Percentiles rank a stretch among this genome's conserved stretches.
phyloP scores from a whole-genome alignment of 306 rosid genomes.

The Castanea crenata region DNA sequence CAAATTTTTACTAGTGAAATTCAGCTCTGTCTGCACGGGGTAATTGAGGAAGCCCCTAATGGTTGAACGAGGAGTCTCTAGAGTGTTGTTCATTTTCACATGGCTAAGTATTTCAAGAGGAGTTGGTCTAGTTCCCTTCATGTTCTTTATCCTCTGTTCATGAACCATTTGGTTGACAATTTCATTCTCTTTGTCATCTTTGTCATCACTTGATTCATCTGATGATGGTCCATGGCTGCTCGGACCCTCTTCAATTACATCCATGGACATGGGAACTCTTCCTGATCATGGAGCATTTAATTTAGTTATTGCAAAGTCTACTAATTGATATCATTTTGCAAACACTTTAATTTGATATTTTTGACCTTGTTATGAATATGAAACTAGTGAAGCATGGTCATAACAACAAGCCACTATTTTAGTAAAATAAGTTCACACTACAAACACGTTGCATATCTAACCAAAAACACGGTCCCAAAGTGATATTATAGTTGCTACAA shows the following conservation, averaged over 20 bases:
- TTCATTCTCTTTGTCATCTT: not conserved
- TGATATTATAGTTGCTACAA: no score
- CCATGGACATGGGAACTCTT: slow-evolving; percentile 36
- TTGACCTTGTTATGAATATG: no score
- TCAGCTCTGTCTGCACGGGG: slow-evolving; percentile 39
- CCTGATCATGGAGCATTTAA: slow-evolving; percentile 26
- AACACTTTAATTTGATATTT: no score
- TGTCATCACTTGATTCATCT: slow-evolving; percentile 16
- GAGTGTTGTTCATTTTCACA: slow-evolving; percentile 46
- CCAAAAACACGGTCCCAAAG: no score
- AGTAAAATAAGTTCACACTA: no score
- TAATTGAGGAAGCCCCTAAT: slow-evolving; percentile 46
- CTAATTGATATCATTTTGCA: no score
- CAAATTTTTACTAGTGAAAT: slow-evolving; percentile 52
- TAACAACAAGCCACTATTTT: no score
- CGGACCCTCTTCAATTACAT: slow-evolving; percentile 43
- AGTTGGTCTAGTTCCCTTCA: slow-evolving; percentile 29
- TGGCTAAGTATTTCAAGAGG: slow-evolving; percentile 47
- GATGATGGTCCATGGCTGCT: slow-evolving; percentile 28
- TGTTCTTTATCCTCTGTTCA: slow-evolving; percentile 6
- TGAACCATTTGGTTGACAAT: slow-evolving; percentile 8
- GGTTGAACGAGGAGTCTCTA: slow-evolving; percentile 63
- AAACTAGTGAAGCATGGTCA: no score
- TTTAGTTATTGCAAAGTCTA: not conserved
- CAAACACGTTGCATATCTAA: no score